phyloP scores from a whole-genome alignment of 2,329 filamentous ascomycete species.

The Dactylellina haptotyla region DNA sequence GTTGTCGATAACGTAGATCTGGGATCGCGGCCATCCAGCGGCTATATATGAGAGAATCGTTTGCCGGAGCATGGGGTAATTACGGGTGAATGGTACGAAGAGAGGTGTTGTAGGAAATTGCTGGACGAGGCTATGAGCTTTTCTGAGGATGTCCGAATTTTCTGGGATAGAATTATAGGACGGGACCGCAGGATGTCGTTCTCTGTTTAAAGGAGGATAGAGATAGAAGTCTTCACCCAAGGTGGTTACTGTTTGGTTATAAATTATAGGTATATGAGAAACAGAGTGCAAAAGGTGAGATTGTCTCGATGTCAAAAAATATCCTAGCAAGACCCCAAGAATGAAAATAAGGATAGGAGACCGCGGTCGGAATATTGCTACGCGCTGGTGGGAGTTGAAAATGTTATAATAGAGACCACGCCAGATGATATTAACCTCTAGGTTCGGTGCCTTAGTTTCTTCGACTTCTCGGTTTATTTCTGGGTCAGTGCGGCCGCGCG shows the following conservation, averaged over 20 bases:
- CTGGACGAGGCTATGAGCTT: neutral
- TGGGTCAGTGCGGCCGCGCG: no score
- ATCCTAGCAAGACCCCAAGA: constrained; percentile 1
- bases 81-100: constrained; percentile 70
- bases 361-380: neutral
- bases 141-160: neutral
- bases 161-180: constrained; percentile 15
- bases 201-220: constrained; percentile 11
- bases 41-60: constrained; percentile 69
- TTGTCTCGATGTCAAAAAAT: neutral
- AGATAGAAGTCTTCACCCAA: constrained; percentile 16
- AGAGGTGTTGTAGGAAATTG: constrained; percentile 63
- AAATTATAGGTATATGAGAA: neutral
- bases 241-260: no score
- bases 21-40: constrained; percentile 68
- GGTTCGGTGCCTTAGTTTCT: neutral
- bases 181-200: neutral
- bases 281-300: neutral
- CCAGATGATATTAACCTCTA: neutral
- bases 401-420: no score
- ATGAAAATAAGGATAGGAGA: neutral
- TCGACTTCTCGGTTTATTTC: neutral
- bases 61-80: constrained; percentile 69
- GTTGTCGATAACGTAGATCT: constrained; percentile 71
- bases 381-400: no score